Base-by-base conservation (phyloP, 495 filamentous ascomycete genomes). In the Beverwykella pulmonaria region DNA sequence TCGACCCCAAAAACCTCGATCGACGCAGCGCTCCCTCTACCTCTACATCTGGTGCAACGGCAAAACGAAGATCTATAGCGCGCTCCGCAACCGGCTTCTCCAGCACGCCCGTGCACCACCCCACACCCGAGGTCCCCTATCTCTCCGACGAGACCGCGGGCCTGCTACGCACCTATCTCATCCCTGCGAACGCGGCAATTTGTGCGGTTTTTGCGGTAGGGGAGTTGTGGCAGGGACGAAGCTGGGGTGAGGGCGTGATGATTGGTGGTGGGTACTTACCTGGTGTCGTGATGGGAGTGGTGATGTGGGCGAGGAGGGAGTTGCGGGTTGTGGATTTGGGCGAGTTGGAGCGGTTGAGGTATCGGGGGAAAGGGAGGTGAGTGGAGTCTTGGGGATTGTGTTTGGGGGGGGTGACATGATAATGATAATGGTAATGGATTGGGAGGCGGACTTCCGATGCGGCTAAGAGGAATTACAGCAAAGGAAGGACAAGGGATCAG, bases 241-340 rank as follows among this genome's bases (percentile, higher is more conserved):
- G 23, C 1, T 69, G 70, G 66, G 32, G 56, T 22, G 61, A 65
- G 32, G 70, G 70, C 1, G 44, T 70, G 56, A 65, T 59, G 61
- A 53, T 67, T 29, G 65, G 65, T 17, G 66, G 66, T n/a, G 70
- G 65, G 5, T 72, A 68, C 66, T 22, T 72, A 12, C 70, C 70
- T 6, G 70, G 59, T 9, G 55, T 69, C 15, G 48, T 72, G 7
- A 20, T 69, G 14, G 27, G 14, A 3, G 56, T 72, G 2, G 34
- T 72, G 1, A 10, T 72, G 52, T 58, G 57, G 44, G 70, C 67
- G 26, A 44, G 70, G 32, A 36, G 57, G 20, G 65, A 69, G 59
- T 52, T 72, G 55, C 25, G 70, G 27, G 56, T 60, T 15, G 58
- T 72, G 15, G 70, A 72, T 67, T 27, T 72, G 19, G 61, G 62